Conservation (phyloP, 208 protist species). For the Crithidia acanthocephali region DNA sequence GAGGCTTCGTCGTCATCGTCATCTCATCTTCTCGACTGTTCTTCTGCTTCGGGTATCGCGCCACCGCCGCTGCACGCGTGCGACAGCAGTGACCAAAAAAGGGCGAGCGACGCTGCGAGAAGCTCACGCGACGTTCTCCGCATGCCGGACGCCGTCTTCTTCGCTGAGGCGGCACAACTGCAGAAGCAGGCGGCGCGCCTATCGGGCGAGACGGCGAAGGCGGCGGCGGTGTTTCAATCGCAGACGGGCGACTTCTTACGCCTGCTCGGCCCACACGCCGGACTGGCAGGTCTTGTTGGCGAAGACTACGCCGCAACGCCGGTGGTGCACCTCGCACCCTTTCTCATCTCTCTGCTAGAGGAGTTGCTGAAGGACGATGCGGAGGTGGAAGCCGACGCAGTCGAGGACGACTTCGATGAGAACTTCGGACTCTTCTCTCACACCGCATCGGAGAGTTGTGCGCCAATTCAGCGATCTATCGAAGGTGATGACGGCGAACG, state of each 20-base stretch:
- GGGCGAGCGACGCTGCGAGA: neutral
- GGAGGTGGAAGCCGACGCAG: neutral
- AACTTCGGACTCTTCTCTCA: neutral
- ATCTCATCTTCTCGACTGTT: neutral
- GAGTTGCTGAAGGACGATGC: constrained; percentile 9
- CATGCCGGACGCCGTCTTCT: constrained; percentile 26
- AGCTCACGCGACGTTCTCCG: neutral
- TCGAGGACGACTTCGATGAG: neutral
- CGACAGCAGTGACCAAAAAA: neutral
- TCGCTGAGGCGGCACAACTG: constrained; percentile 21
- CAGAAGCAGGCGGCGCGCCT: constrained; percentile 15
- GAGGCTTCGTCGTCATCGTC: too few species aligned
- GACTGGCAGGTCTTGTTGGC: constrained; percentile 17
- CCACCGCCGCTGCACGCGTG: too few species aligned
- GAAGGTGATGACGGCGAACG: too few species aligned
- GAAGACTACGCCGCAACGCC: constrained; percentile 20
- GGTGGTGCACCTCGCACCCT: constrained; percentile 21
- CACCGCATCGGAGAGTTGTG: too few species aligned
- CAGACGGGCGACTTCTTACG: constrained; percentile 24
- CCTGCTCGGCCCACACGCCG: constrained; percentile 26
- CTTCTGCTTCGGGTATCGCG: too few species aligned
- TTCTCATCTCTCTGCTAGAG: constrained; percentile 22
- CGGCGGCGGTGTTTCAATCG: constrained; percentile 19
- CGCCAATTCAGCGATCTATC: too few species aligned
- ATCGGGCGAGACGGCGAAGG: constrained; percentile 20